Base-by-base conservation (phyloP, 768 basidiomycete species). In the Pholiota conissans region DNA sequence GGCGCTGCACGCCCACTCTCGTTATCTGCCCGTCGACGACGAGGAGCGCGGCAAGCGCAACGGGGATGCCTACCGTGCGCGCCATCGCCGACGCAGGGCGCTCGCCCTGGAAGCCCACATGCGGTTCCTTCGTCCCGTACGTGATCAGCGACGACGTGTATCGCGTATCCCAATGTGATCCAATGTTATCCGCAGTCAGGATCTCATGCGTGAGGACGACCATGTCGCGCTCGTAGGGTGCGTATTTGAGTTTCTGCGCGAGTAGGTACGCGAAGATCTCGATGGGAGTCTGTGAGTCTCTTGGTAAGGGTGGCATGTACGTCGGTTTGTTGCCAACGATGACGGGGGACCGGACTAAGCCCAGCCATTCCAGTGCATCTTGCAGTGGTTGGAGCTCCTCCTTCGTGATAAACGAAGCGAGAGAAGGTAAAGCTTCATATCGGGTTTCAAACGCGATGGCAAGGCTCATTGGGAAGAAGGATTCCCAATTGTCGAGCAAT, bases 171-270 rank as follows among this genome's bases (percentile, higher is more conserved):
- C 59, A 49, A 49, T 32, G 5, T 5, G 11, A 32, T 32, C 4
- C n/a, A 0, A 16, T 1, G 1, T 47, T 69, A 63, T 61, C 50
- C 18, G 40, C 52, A 0, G 87, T 80, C 49, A 90, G 81, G 62
- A 97, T 79, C 69, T 95, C 88, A 71, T 98, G 95, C 52, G 86
- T 78, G 14, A 97, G 84, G 27, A 96, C 80, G 59, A 95, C 93
- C 74, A 93, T 84, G 69, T 98, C 95, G 16, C 87, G 83, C 70
- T 98, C 95, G 35, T 77, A 73, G 0, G 83, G 81, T 0, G 59
- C 67, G 68, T 96, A 97, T 10, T 77, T 76, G 30, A 95, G 81
- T 59, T 84, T 86, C 64, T 86, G 79, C 0, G 89, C 79, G 14
- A 97, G 81, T 6, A 94, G 76, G 34, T 74, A 70, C 1, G 93